These are phyloP conservation scores for Streptanthus diversifolius DNA, from an alignment of 345 rosid genomes.

Conservation along the genomic window DNA sequence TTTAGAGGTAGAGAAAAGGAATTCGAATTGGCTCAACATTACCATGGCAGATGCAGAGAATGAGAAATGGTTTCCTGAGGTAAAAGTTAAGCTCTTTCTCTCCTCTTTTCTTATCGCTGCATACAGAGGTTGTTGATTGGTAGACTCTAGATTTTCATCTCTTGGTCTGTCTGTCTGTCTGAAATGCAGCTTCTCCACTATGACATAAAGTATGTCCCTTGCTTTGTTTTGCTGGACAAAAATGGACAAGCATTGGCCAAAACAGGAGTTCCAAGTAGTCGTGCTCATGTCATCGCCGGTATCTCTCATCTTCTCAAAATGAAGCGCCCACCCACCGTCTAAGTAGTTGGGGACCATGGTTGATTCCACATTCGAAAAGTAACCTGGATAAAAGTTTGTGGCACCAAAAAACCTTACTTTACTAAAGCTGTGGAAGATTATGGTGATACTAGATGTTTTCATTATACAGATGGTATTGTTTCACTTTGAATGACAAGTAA, in stretches of 20 bases:
- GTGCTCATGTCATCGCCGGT: slow-evolving; percentile 85
- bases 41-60: slow-evolving; percentile 96
- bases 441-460: background rate
- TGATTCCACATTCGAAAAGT: background rate
- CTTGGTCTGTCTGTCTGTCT: background rate
- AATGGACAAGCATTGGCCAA: slow-evolving; percentile 76
- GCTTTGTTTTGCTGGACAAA: slow-evolving; percentile 87
- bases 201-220: slow-evolving; percentile 83
- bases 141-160: background rate
- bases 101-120: background rate
- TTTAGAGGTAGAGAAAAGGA: slow-evolving; percentile 63
- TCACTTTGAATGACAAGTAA: background rate
- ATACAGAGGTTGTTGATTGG: background rate
- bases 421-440: background rate
- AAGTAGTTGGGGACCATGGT: slow-evolving; percentile 1
- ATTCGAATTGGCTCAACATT: slow-evolving; percentile 69
- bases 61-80: slow-evolving; percentile 96
- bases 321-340: slow-evolving; percentile 43
- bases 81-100: slow-evolving; percentile 7
- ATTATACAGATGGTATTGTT: background rate
- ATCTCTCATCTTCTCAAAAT: slow-evolving; percentile 80
- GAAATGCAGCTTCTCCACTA: slow-evolving; percentile 77
- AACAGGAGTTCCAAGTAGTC: slow-evolving; percentile 81
- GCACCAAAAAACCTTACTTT: background rate
- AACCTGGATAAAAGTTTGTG: background rate